phyloP scores from a whole-genome alignment of 2,329 filamentous ascomycete species.

The Penicillium sp. region DNA sequence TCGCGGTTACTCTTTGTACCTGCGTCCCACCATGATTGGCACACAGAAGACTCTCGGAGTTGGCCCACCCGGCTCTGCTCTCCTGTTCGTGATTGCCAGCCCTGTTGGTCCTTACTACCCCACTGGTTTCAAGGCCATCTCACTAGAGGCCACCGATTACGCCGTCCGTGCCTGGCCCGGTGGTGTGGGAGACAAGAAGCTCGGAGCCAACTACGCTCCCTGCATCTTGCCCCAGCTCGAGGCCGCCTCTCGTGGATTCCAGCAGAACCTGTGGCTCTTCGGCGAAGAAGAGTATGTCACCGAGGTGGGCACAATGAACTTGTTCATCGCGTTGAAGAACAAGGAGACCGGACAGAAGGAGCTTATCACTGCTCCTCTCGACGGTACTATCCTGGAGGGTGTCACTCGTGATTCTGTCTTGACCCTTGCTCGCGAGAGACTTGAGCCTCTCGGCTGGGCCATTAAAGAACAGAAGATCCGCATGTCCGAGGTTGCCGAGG shows the following conservation, averaged over 20 bases:
- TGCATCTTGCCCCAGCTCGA: conserved; percentile 96
- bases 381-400: conserved; percentile 94
- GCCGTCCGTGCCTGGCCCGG: conserved; percentile 97
- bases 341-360: conserved; percentile 88
- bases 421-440: conserved; percentile 77
- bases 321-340: conserved; percentile 84
- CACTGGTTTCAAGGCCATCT: conserved; percentile 96
- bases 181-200: conserved; percentile 96
- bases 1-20: conserved; percentile 90
- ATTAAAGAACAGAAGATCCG: conserved; percentile 87
- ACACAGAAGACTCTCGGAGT: conserved; percentile 94
- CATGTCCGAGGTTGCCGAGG: conserved; percentile 82
- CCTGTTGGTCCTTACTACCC: conserved; percentile 98
- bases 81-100: conserved; percentile 93
- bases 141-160: conserved; percentile 93
- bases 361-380: conserved; percentile 89
- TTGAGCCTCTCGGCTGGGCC: conserved; percentile 84
- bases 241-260: conserved; percentile 86
- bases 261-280: conserved; percentile 98
- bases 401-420: conserved; percentile 92
- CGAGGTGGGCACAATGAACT: conserved; percentile 98
- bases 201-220: conserved; percentile 98
- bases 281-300: conserved; percentile 94
- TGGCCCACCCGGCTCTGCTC: conserved; percentile 83
- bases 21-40: conserved; percentile 95